These are phyloP conservation scores for Rhodosporidiobolus odoratus DNA, from an alignment of 768 basidiomycete genomes.

Conservation along the genomic window DNA sequence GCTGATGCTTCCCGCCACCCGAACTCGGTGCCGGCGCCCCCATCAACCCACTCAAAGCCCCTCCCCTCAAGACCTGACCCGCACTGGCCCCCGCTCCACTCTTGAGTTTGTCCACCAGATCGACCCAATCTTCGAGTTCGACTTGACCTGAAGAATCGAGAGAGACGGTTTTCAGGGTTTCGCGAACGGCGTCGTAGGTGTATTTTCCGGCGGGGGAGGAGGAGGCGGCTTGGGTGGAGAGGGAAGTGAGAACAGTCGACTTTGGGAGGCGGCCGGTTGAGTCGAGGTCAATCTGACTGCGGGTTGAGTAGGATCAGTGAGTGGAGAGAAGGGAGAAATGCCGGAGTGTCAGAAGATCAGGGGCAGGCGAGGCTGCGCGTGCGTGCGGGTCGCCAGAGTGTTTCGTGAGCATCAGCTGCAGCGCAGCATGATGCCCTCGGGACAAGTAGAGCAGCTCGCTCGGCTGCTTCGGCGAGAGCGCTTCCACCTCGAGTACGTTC, in stretches of 20 bases:
- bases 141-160: slow-evolving; percentile 86
- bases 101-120: slow-evolving; percentile 77
- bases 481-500: not conserved
- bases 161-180: slow-evolving; percentile 80
- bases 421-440: no score
- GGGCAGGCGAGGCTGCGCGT: not conserved
- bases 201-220: slow-evolving; percentile 55
- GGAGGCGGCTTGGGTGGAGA: slow-evolving; percentile 55
- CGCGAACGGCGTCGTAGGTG: slow-evolving; percentile 75
- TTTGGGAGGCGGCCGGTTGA: slow-evolving; percentile 79
- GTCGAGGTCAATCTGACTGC: slow-evolving; percentile 72
- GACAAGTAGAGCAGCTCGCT: no score
- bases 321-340: slow-evolving; percentile 6
- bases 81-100: slow-evolving; percentile 31
- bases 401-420: no score
- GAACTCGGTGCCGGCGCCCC: not conserved
- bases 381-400: no score
- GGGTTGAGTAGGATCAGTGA: no score
- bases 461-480: no score
- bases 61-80: slow-evolving; percentile 36
- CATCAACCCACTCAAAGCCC: slow-evolving; percentile 35
- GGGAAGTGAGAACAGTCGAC: slow-evolving; percentile 65
- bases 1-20: not conserved
- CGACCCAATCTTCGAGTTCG: slow-evolving; percentile 97
- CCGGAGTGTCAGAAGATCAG: not conserved